phyloP scores from a whole-genome alignment of 148 eudicot genomes.

The Talinum fruticosum region DNA sequence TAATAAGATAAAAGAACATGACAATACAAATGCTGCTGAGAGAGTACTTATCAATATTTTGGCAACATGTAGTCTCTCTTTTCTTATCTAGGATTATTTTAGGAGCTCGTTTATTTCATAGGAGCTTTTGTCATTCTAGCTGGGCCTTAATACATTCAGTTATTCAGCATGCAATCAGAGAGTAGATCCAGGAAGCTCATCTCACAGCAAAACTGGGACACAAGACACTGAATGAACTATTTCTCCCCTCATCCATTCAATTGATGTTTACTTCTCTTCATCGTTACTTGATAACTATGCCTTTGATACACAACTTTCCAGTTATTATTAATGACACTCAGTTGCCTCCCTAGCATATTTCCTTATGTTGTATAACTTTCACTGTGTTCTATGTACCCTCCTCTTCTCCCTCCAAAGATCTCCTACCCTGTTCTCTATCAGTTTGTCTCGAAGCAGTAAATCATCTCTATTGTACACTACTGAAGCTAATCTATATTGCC shows the following conservation, averaged over 20 bases:
- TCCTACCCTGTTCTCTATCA: too few relatives aligned
- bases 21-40: not conserved
- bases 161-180: not conserved
- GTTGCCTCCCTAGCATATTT: not conserved
- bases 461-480: not conserved
- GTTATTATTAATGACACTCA: not conserved
- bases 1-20: not conserved
- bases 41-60: too few relatives aligned
- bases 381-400: not conserved
- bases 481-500: not conserved
- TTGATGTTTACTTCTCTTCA: not conserved
- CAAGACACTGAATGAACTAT: not conserved
- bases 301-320: not conserved
- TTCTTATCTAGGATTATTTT: too few relatives aligned
- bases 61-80: too few relatives aligned
- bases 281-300: not conserved
- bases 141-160: not conserved
- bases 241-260: not conserved
- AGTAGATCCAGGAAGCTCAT: not conserved
- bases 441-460: not conserved
- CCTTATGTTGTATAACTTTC: not conserved
- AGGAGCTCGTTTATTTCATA: too few relatives aligned
- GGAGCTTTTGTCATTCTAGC: too few relatives aligned
- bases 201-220: not conserved
- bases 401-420: not conserved